Conservation (phyloP, 139 green algal species). For the Coccomyxa sp. region DNA sequence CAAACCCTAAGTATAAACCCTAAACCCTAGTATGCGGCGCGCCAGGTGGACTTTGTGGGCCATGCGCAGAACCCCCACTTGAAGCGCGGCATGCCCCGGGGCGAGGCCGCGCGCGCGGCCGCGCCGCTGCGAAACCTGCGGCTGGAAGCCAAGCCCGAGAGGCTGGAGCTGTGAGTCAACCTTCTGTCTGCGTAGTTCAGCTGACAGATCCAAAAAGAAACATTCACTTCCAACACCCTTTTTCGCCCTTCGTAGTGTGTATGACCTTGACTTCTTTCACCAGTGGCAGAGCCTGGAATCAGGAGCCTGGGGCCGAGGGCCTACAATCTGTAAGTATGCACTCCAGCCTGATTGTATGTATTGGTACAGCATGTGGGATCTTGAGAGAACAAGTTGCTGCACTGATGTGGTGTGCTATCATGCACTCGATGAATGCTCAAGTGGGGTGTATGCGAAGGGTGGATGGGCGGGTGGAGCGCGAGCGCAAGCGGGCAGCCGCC, state of each 20-base stretch:
- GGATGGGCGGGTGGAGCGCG: constrained; percentile 23
- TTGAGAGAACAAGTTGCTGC: neutral
- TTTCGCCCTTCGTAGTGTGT: too few relatives aligned
- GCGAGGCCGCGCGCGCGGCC: constrained; percentile 31
- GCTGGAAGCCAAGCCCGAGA: constrained; percentile 23
- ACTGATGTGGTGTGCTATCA: too few relatives aligned
- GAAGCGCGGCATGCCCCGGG: constrained; percentile 32
- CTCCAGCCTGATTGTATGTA: too few relatives aligned
- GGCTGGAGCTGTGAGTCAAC: neutral
- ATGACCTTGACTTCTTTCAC: too few relatives aligned
- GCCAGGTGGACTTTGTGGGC: constrained; percentile 74
- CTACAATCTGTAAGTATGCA: too few relatives aligned
- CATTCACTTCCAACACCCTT: too few relatives aligned
- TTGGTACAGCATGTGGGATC: neutral
- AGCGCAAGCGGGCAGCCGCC: constrained; percentile 20
- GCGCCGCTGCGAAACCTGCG: constrained; percentile 51
- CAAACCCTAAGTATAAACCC: too few relatives aligned
- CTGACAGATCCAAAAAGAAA: too few relatives aligned
- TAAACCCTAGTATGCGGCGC: too few relatives aligned
- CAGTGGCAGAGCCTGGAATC: too few relatives aligned
- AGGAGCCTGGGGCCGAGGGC: too few relatives aligned
- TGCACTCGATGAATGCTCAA: neutral
- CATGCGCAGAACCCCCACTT: constrained; percentile 79
- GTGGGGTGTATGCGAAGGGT: neutral
- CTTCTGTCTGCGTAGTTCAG: neutral